These are phyloP conservation scores for thale cress (Arabidopsis thaliana) DNA, from an alignment of 345 rosid genomes.

Conservation along the genomic window TAIR10.1 NC_003075.7:18048501-18049000, in stretches of 20 bases:
- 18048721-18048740: slow-evolving; percentile 90
- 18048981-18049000: slow-evolving; percentile 95
- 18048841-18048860: slow-evolving; percentile 86
- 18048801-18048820: slow-evolving; percentile 96
- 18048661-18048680: slow-evolving; percentile 99
- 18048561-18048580: slow-evolving; percentile 95
- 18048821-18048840: slow-evolving; percentile 83
- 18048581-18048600: slow-evolving; percentile 95
- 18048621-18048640: slow-evolving; percentile 92
- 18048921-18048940: slow-evolving; percentile 56
- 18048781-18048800: slow-evolving; percentile 95
- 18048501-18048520: slow-evolving; percentile 97
- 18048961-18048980: slow-evolving; percentile 76
- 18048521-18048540: slow-evolving; percentile 98
- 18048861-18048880: slow-evolving; percentile 87
- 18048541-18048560: slow-evolving; percentile 92
- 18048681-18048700: slow-evolving; percentile 84
- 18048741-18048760: slow-evolving; percentile 80
- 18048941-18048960: slow-evolving; percentile 57
- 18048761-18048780: slow-evolving; percentile 91
- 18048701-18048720: slow-evolving; percentile 88
- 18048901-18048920: slow-evolving; percentile 66
- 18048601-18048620: slow-evolving; percentile 97
- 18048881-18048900: slow-evolving; percentile 45
- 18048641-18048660: slow-evolving; percentile 97